Evolutionary conservation across 352 stramenopile species (phyloP), one percentile per base, ranked within the genome.

Genomic region (Pythium myriotylum): DNA sequence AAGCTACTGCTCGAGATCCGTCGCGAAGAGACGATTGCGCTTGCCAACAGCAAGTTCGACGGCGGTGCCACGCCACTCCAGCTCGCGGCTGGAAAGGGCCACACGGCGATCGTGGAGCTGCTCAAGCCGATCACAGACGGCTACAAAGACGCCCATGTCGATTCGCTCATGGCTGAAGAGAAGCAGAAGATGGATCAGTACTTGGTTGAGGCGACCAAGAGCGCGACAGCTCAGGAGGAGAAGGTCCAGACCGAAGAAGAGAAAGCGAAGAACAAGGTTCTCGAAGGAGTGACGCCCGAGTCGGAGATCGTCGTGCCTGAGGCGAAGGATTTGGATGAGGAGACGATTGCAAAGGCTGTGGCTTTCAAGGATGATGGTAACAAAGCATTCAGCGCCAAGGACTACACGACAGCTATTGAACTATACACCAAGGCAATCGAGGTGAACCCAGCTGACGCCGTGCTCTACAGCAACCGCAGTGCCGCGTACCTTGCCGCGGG

Each of bases 381-480:
- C 76, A 73, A 76, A 51, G 78, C 76, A 14, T 93, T 87, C 56
- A 55, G 86, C 12, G 77, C 72, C 29, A 91, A 91, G 70, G 65
- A 93, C 46, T 91, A 72, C 59, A 39, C 57, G 5, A 33, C 55
- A 2, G 76, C 82, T 29, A 74, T 91, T 16, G 73, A 78, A 4
- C 50, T 76, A 0, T 93, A 93, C 75, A 74, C 84, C 22, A 43
- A 89, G 59, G 81, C 84, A 20, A 81, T 94, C 22, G 77, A 53
- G 12, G 57, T 92, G 41, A 88, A 59, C 54, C 74, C 83, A 0
- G 67, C 76, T 4, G 82, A 94, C 47, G 54, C 79, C 0, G 71
- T 85, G 52, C 65, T 94, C 8, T 94, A 91, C 65, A 92, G 82
- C 68, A 94, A 94, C 68, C 85, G 85, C n/a, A 91, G 85, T 40